Percentiles rank a stretch among this genome's conserved stretches.
Evolutionary conservation across 1,284 basidiomycete species (phyloP).

Genomic region (Microbotryomycetes sp.): DNA sequence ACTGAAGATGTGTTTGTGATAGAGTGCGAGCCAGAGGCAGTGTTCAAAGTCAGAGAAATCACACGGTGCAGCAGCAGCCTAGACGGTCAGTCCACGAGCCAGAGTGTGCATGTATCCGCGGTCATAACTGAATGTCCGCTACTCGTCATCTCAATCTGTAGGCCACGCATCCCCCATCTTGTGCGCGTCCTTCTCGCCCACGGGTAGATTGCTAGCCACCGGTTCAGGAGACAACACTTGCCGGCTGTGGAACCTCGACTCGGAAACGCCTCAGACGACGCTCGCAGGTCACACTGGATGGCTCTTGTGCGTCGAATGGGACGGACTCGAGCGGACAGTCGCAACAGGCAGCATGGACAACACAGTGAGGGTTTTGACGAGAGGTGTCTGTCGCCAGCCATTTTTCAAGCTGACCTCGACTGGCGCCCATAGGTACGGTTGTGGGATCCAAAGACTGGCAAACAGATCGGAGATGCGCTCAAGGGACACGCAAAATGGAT

Average conservation of each 20-base stretch:
- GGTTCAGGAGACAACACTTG: constrained; percentile 92
- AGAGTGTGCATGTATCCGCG: neutral
- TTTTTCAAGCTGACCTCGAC: neutral
- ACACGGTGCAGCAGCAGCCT: constrained; percentile 88
- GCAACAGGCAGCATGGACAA: constrained; percentile 90
- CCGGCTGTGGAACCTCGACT: constrained; percentile 88
- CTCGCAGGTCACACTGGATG: constrained; percentile 85
- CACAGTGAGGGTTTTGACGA: constrained; percentile 44
- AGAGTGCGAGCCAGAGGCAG: constrained; percentile 86
- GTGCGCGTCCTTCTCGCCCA: constrained; percentile 91
- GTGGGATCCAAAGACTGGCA: constrained; percentile 86
- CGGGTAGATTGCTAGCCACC: constrained; percentile 81
- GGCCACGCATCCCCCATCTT: constrained; percentile 90
- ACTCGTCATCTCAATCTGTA: constrained; percentile 35
- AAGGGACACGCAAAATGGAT: constrained; percentile 96
- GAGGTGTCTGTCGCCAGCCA: no score
- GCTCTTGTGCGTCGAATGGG: constrained; percentile 97
- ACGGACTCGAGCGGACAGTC: constrained; percentile 77
- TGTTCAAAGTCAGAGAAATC: constrained; percentile 88
- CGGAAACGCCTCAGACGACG: constrained; percentile 83
- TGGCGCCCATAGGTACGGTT: constrained; percentile 54
- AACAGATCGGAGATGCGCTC: constrained; percentile 70
- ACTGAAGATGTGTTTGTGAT: constrained; percentile 80
- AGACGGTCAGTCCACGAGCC: constrained; percentile 51
- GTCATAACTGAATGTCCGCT: neutral